Base-by-base conservation (phyloP, 1,284 basidiomycete species). In the Kwoniella shivajii region DNA sequence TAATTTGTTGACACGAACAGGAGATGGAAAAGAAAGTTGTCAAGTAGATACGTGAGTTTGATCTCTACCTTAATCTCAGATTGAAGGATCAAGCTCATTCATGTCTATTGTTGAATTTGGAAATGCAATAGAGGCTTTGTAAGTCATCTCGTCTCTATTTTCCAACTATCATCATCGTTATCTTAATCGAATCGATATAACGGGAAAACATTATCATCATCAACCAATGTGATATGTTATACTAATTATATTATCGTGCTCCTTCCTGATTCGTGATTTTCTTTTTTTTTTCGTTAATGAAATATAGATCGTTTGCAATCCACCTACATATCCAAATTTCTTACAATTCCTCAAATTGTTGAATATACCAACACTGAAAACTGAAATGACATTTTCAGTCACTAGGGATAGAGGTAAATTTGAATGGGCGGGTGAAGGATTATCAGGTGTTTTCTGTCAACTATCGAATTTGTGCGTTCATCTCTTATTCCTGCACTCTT, bases 261-360 rank as follows among this genome's bases (percentile, higher is more conserved):
- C n/a, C n/a, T n/a, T n/a, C n/a, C n/a, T n/a, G n/a, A n/a, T n/a
- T n/a, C n/a, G n/a, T 26, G n/a, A 6, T 5, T 6, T 6, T 16
- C 5, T 16, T 5, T 26, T 26, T 20, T 4, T 44, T 4, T 14
- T 44, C n/a, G 18, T 26, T 26, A 20, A 44, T 20, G 26, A 6
- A 14, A 44, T 44, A n/a, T 63, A 88, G 86, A 86, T 88, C 64
- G 88, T 90, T 14, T 85, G 88, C 76, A 90, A 91, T 69, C 85
- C 87, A 0, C 81, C 81, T 38, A 89, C 88, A 0, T 90, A 90
- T 66, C 90, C 89, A 11, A 92, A 92, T 75, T 89, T 91, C 66
- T 80, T 89, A 38, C 83, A 83, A 31, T 90, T 90, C 72, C 80
- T 90, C 44, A 73, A 80, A n/a, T 71, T 80, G 29, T 80, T 84